A percentile compares a stretch with the other conserved stretches of the same genome.
Evolutionary conservation across 345 rosid genomes (phyloP).

Genomic region (Clausena lansium): DNA sequence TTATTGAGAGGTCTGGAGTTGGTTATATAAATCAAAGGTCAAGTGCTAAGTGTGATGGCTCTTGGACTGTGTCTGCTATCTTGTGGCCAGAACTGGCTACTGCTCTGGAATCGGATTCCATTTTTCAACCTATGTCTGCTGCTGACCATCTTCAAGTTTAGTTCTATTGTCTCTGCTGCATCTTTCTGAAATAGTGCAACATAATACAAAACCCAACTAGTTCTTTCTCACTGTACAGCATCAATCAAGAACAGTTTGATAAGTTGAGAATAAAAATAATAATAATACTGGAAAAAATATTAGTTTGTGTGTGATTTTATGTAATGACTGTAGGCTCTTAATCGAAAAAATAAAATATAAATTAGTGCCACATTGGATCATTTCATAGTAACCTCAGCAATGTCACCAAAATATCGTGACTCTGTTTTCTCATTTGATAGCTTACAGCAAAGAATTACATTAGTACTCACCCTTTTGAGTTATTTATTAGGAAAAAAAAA

Average conservation of each 20-base stretch:
- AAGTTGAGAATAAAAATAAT: not conserved
- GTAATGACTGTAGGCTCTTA: too few relatives aligned
- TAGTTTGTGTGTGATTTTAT: too few relatives aligned
- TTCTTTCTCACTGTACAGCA: not conserved
- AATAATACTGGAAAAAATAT: not conserved
- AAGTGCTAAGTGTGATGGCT: conserved; percentile 66
- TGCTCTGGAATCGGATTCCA: conserved; percentile 66
- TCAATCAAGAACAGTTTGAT: not conserved
- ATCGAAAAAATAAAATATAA: too few relatives aligned
- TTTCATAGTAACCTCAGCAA: too few relatives aligned
- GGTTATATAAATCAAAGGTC: conserved; percentile 78
- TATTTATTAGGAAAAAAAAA: too few relatives aligned
- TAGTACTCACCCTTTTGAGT: not conserved
- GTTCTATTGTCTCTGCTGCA: too few relatives aligned
- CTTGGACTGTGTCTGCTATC: conserved; percentile 76
- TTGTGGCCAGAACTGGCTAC: conserved; percentile 72
- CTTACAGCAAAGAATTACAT: not conserved
- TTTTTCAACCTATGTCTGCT: conserved; percentile 69
- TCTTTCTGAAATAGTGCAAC: not conserved
- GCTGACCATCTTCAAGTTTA: conserved; percentile 41
- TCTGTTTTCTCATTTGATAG: too few relatives aligned
- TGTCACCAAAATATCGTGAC: too few relatives aligned
- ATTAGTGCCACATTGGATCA: not conserved
- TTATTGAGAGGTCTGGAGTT: conserved; percentile 63
- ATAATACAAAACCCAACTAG: not conserved